phyloP scores from a whole-genome alignment of 2,329 filamentous ascomycete genomes.

The Scytalidium sp. region DNA sequence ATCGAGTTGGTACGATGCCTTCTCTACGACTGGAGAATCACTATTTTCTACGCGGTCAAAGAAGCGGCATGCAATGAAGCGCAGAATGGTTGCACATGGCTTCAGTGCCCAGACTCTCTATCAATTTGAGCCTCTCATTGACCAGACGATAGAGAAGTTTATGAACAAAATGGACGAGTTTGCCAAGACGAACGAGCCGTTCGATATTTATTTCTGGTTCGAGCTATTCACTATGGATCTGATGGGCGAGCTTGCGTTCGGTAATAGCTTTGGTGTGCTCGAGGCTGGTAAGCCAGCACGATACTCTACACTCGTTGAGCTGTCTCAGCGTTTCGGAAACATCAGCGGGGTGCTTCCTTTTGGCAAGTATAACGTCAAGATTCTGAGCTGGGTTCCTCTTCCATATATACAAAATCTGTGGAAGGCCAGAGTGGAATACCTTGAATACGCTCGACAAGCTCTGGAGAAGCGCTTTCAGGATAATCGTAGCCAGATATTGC shows the following conservation, averaged over 20 bases:
- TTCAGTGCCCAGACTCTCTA: slow-evolving; percentile 76
- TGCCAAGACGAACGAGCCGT: slow-evolving; percentile 7
- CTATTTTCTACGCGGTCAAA: slow-evolving; percentile 85
- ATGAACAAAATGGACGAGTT: slow-evolving; percentile 65
- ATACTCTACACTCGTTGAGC: slow-evolving; percentile 12
- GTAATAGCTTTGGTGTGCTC: slow-evolving; percentile 9
- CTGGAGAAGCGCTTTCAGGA: slow-evolving; percentile 11
- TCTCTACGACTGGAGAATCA: slow-evolving; percentile 78
- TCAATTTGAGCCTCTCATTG: slow-evolving; percentile 86
- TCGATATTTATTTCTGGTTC: slow-evolving; percentile 15
- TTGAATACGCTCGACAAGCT: slow-evolving; percentile 8
- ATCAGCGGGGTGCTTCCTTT: slow-evolving; percentile 13
- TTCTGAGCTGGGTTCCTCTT: slow-evolving; percentile 11
- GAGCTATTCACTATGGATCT: slow-evolving; percentile 14
- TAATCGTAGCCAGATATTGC: slow-evolving; percentile 2
- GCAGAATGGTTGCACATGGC: slow-evolving; percentile 81
- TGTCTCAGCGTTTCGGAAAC: slow-evolving; percentile 7
- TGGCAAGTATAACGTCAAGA: slow-evolving; percentile 8
- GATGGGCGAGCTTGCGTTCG: slow-evolving; percentile 13
- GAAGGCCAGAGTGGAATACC: slow-evolving; percentile 9
- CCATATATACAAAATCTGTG: slow-evolving; percentile 9
- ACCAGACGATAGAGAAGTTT: slow-evolving; percentile 71
- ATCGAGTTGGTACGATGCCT: slow-evolving; percentile 64
- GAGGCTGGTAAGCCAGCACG: slow-evolving; percentile 10
- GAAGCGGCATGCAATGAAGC: slow-evolving; percentile 77